phyloP scores from a whole-genome alignment of 2,329 filamentous ascomycete species.

The Neonectria punicea region DNA sequence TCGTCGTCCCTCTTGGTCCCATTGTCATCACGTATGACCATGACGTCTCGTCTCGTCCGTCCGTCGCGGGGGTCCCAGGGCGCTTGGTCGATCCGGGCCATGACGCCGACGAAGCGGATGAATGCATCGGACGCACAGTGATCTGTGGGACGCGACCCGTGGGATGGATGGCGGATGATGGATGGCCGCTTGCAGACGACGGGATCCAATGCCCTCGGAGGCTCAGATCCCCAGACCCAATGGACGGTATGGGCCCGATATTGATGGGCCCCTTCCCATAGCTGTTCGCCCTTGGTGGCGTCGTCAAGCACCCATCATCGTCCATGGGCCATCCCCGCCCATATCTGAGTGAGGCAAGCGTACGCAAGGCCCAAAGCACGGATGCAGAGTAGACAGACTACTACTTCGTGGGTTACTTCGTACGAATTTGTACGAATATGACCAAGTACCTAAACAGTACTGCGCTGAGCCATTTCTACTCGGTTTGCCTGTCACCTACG shows the following conservation, averaged over 20 bases:
- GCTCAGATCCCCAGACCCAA: constrained; percentile 25
- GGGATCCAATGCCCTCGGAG: not conserved
- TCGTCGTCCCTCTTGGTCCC: not conserved
- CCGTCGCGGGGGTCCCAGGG: not conserved
- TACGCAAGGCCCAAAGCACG: constrained; percentile 3
- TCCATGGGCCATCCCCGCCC: not conserved
- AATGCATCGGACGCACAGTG: constrained; percentile 25
- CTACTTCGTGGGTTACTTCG: too few relatives aligned
- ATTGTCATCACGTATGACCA: not conserved
- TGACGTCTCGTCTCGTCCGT: constrained; percentile 13
- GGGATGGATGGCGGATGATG: constrained; percentile 17
- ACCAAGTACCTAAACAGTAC: not conserved
- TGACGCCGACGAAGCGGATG: constrained; percentile 18
- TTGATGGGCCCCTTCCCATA: constrained; percentile 5
- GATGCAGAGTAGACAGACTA: constrained; percentile 1
- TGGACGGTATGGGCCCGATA: constrained; percentile 15
- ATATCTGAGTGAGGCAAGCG: constrained; percentile 15
- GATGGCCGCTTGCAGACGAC: constrained; percentile 12
- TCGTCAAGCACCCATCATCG: constrained; percentile 11
- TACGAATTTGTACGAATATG: not conserved
- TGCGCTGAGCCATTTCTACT: constrained; percentile 33
- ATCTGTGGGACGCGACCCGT: constrained; percentile 32
- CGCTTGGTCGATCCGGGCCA: constrained; percentile 2
- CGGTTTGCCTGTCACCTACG: constrained; percentile 6
- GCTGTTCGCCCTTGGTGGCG: not conserved